A percentile compares a stretch with the other conserved stretches of the same genome.
These are phyloP conservation scores for Flaveria sonorensis DNA, from an alignment of 129 eudicot genomes.

Conservation along the genomic window DNA sequence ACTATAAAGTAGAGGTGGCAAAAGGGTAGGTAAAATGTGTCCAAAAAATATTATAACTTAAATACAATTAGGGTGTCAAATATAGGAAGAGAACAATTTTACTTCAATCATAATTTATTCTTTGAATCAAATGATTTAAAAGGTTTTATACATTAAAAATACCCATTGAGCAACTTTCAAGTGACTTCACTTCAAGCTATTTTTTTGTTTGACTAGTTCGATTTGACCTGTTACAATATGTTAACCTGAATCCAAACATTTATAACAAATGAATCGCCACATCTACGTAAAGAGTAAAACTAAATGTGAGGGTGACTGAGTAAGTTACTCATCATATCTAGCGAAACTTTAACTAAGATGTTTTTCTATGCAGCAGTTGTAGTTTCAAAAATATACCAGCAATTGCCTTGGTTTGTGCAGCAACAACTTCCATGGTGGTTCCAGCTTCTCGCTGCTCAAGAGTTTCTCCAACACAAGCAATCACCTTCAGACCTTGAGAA, in stretches of 20 bases:
- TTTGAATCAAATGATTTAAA: background rate
- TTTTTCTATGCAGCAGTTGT: background rate
- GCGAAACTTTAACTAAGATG: background rate
- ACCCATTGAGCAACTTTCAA: background rate
- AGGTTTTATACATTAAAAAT: background rate
- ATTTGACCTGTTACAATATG: background rate
- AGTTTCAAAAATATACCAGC: conserved; percentile 54
- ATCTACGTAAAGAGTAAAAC: background rate
- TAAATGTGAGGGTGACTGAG: background rate
- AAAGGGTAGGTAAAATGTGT: background rate
- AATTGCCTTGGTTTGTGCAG: conserved; percentile 94
- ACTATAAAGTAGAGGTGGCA: background rate
- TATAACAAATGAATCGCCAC: too few species aligned
- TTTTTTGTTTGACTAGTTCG: background rate
- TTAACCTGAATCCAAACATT: background rate
- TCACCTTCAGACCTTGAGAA: conserved; percentile 89
- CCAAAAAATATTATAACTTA: background rate
- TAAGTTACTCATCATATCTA: conserved; percentile 6
- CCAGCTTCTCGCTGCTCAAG: conserved; percentile 95
- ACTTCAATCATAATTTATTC: background rate
- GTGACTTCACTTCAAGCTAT: background rate
- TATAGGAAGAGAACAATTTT: background rate
- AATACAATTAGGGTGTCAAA: background rate
- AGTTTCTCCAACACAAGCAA: conserved; percentile 98
- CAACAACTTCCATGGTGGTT: conserved; percentile 91